Base-by-base conservation (phyloP, 805 yeast species). In the Ogataea trehaloabstinens region DNA sequence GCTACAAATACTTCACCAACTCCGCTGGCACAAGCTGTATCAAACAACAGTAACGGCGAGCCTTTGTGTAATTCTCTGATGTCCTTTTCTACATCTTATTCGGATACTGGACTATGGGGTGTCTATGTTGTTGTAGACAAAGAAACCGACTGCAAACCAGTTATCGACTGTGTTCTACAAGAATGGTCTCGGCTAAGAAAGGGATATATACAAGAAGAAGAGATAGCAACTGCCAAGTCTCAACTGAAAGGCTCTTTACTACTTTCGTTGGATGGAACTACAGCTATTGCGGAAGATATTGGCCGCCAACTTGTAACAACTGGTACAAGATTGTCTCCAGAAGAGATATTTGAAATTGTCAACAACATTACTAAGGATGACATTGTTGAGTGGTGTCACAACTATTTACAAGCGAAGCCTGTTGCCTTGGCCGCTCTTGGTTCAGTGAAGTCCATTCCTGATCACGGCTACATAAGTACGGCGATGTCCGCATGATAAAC, bases 91-190 rank as follows among this genome's bases (percentile, higher is more conserved):
- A 93, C 99, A 2, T 86, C 96, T 1, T 93, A 93, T 65, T 90
- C 96, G 8, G 99, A 93, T 66, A 85, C 96, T 10, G 99, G 99
- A 6, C 69, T 93, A 38, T 91, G 97, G 97, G 99, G 99, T 24
- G 83, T 91, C 53, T 93, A 93, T 60, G 73, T 93, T 44, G 87
- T 88, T 6, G 79, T 95, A 17, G 96, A 91, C 52, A 82, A 80
- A 56, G 74, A 74, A 46, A 73, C 80, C 21, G 71, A 85, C 48
- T 70, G 86, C 51, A 79, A 76, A 48, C 71, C 76, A 27, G 76
- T 90, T 35, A 75, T 87, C 24, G 80, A 83, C 53, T 88, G 86
- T 44, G 78, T 91, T 17, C 64, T 85, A 49, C 75, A 76, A 51
- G 98, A 93, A 68, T 93, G 98, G 98, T 77, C 76, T 44, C 76